phyloP scores from a whole-genome alignment of 208 protist species.

The Angomonas ambiguus region DNA sequence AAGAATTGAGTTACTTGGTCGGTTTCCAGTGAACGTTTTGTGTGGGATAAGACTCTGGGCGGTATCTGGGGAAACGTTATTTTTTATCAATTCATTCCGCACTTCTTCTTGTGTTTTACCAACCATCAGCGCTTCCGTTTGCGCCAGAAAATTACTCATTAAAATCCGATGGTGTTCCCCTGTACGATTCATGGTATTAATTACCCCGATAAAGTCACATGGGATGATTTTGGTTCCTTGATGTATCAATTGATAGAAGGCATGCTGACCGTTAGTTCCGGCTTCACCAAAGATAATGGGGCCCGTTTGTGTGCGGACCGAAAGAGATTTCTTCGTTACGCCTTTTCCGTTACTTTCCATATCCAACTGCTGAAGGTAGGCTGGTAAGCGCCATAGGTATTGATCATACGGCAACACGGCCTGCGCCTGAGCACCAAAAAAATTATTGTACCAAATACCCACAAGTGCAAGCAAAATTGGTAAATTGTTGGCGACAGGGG shows the following conservation, averaged over 20 bases:
- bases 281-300: conserved; percentile 97
- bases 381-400: conserved; percentile 94
- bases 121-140: conserved; percentile 97
- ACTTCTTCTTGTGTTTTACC: conserved; percentile 91
- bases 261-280: conserved; percentile 91
- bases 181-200: conserved; percentile 90
- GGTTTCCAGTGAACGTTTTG: conserved; percentile 92
- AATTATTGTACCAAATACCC: conserved; percentile 97
- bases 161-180: conserved; percentile 95
- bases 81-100: conserved; percentile 55
- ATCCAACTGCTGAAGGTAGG: conserved; percentile 98
- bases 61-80: conserved; percentile 46
- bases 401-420: conserved; percentile 98
- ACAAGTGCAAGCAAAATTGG: conserved; percentile 93
- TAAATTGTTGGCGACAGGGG: conserved; percentile 80
- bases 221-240: conserved; percentile 96
- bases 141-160: conserved; percentile 96
- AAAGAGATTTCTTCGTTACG: conserved; percentile 51
- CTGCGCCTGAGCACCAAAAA: conserved; percentile 92
- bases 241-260: conserved; percentile 98
- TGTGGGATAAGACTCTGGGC: conserved; percentile 62
- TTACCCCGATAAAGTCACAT: conserved; percentile 93
- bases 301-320: conserved; percentile 81
- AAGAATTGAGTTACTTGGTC: conserved; percentile 95
- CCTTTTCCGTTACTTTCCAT: conserved; percentile 98